Percentiles rank a stretch among this genome's conserved stretches.
phyloP scores from a whole-genome alignment of 192 early-diverging fungal species.

The Spinellus fusiger region DNA sequence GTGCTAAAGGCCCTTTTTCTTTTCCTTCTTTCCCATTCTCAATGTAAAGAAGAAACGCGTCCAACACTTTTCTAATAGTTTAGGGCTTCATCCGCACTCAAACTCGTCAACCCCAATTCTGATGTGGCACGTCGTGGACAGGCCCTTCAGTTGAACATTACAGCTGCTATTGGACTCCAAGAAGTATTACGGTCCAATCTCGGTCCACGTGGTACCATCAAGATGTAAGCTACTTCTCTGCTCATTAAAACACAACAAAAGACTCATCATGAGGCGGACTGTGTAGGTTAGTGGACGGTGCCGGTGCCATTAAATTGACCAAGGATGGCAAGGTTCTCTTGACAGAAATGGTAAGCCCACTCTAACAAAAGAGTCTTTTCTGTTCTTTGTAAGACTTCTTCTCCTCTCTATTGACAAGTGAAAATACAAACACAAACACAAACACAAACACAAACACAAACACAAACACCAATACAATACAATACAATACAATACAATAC shows the following conservation, averaged over 20 bases:
- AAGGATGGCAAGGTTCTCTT: conserved; percentile 99
- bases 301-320: conserved; percentile 93
- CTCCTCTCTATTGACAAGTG: too few relatives aligned
- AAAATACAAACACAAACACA: too few relatives aligned
- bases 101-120: conserved; percentile 95
- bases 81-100: conserved; percentile 71
- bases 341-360: conserved; percentile 83
- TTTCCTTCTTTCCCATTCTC: too few relatives aligned
- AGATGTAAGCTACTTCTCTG: conserved; percentile 63
- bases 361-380: not conserved
- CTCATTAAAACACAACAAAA: not conserved
- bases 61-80: too few relatives aligned
- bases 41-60: too few relatives aligned
- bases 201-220: conserved; percentile 96
- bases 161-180: conserved; percentile 90
- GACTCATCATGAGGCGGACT: not conserved
- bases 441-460: too few relatives aligned
- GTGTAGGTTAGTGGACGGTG: conserved; percentile 93
- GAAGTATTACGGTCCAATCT: conserved; percentile 95
- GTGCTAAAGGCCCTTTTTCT: too few relatives aligned
- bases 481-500: too few relatives aligned
- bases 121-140: conserved; percentile 98
- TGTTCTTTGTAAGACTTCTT: not conserved
- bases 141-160: conserved; percentile 94
- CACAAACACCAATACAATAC: too few relatives aligned